Base-by-base conservation (phyloP, 768 basidiomycete species). In the Phlebiopsis gigantea region DNA sequence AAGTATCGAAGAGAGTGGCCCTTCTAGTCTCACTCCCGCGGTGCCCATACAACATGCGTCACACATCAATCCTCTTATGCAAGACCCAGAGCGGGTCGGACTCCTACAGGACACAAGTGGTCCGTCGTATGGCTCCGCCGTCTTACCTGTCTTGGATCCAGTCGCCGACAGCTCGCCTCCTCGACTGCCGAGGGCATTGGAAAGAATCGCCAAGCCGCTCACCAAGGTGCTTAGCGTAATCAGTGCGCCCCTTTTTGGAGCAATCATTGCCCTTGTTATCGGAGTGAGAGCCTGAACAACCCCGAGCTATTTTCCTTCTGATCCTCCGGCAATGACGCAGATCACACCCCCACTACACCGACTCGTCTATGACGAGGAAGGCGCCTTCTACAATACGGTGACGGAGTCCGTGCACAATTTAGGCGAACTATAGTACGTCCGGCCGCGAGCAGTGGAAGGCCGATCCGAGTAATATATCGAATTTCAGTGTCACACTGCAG, bases 81-180 rank as follows among this genome's bases (percentile, higher is more conserved):
- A 68, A 53, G 62, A 66, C 46, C 30, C 48, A 34, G 67, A 68
- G 56, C 62, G 54, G 31, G 67, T 65, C n/a, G 67, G 65, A 14
- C 61, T 68, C 15, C 48, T 68, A 44, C 55, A 61, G 53, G 67
- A 62, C 30, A 44, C 56, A 17, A 61, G 61, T 8, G 48, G 50
- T 17, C 57, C 45, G 15, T 42, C 59, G 21, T 60, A 60, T 25
- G 59, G 59, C 2, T 17, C 55, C 24, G 28, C 34, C 3, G 46
- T 12, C 3, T 39, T 39, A 10, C 17, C 34, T 10, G 17, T 17
- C 12, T 17, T 39, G 34, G 34, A 39, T 17, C 2, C 34, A 10
- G 34, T 39, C 8, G 34, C 17, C 34, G 34, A 39, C 12, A 10
- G 8, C 34, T 3, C 34, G 12, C 34, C 34, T 39, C 8, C 8